Percentiles rank a stretch among this genome's conserved stretches.
These are phyloP conservation scores for Neurospora sp. DNA, from an alignment of 2,329 filamentous ascomycete species.

Conservation along the genomic window DNA sequence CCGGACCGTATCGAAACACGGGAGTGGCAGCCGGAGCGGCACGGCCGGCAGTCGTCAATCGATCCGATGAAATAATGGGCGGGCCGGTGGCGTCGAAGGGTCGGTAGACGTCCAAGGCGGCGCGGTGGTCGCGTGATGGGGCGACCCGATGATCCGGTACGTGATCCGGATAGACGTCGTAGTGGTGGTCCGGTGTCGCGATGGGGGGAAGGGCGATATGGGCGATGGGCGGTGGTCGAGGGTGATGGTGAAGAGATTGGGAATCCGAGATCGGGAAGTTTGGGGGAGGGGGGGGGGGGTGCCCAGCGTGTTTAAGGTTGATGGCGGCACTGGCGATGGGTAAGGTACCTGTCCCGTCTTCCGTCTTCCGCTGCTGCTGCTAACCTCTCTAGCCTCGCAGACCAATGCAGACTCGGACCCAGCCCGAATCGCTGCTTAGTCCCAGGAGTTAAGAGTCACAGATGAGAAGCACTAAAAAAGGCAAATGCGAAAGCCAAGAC, in stretches of 20 bases:
- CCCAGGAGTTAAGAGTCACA: background rate
- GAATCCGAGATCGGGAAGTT: conserved; percentile 4
- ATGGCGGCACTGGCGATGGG: background rate
- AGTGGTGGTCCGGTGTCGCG: conserved; percentile 21
- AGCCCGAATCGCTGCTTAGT: background rate
- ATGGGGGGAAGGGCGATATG: background rate
- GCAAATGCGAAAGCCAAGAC: background rate
- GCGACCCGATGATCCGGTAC: background rate
- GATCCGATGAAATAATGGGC: background rate
- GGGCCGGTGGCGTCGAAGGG: background rate
- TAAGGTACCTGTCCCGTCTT: background rate
- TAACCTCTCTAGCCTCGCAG: background rate
- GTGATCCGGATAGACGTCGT: background rate
- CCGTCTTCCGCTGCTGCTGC: background rate
- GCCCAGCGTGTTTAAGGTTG: background rate
- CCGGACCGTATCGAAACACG: background rate
- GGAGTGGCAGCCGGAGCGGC: conserved; percentile 2
- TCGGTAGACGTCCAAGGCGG: background rate
- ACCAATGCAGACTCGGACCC: background rate
- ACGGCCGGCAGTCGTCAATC: background rate
- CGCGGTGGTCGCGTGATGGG: background rate
- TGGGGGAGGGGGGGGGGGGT: background rate
- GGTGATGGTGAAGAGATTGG: conserved; percentile 18
- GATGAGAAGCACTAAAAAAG: background rate
- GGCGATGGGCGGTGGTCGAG: conserved; percentile 10